These are phyloP conservation scores for Microcyclosporella mali DNA, from an alignment of 2,329 filamentous ascomycete species.

Conservation along the genomic window DNA sequence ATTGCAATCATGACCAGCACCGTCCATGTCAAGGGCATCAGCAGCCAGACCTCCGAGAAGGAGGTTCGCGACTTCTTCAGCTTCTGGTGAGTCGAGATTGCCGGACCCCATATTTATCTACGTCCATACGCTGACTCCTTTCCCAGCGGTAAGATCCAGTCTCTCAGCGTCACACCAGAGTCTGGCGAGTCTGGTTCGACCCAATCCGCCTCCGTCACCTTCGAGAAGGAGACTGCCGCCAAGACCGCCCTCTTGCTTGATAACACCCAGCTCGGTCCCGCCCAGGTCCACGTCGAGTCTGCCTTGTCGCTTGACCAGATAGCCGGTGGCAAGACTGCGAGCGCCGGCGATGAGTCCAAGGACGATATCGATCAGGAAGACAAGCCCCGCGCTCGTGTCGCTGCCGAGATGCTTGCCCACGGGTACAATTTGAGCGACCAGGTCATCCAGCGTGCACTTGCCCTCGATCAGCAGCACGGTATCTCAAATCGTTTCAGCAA, in stretches of 20 bases:
- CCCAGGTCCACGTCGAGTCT: slow-evolving; percentile 71
- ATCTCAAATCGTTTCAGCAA: slow-evolving; percentile 73
- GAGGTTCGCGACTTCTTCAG: slow-evolving; percentile 96
- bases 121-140: slow-evolving; percentile 6
- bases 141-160: slow-evolving; percentile 79
- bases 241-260: slow-evolving; percentile 96
- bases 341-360: slow-evolving; percentile 46
- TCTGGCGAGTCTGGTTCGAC: slow-evolving; percentile 51
- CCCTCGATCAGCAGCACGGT: slow-evolving; percentile 83
- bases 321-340: slow-evolving; percentile 53
- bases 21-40: slow-evolving; percentile 87
- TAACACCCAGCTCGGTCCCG: slow-evolving; percentile 82
- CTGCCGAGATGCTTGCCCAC: slow-evolving; percentile 94
- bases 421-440: slow-evolving; percentile 77
- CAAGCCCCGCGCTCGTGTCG: slow-evolving; percentile 87
- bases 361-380: slow-evolving; percentile 82
- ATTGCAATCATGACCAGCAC: slow-evolving; percentile 50
- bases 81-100: slow-evolving; percentile 62
- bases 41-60: slow-evolving; percentile 72
- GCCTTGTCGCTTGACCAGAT: slow-evolving; percentile 61
- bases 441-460: slow-evolving; percentile 75
- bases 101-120: not conserved
- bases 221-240: slow-evolving; percentile 93
- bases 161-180: slow-evolving; percentile 65
- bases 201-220: slow-evolving; percentile 85